A percentile compares a stretch with the other conserved stretches of the same genome.
Evolutionary conservation across 192 early-diverging fungal genomes (phyloP).

Genomic region (Mortierella alpina): DNA sequence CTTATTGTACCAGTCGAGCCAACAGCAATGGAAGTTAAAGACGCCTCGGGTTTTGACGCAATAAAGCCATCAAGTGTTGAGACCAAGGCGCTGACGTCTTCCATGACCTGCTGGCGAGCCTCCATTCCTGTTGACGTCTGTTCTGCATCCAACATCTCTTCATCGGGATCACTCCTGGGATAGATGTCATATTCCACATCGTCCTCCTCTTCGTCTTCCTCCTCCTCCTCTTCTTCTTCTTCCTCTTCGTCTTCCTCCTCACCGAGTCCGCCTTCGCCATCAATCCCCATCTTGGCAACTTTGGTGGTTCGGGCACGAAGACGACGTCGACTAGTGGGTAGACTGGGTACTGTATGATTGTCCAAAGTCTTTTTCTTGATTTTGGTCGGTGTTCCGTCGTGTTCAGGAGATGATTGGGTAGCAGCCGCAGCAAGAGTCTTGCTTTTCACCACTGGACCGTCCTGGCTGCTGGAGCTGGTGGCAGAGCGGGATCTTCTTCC

Average conservation of each 20-base stretch:
- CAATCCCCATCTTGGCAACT: slow-evolving; percentile 53
- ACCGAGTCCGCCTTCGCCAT: slow-evolving; percentile 17
- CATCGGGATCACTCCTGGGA: slow-evolving; percentile 14
- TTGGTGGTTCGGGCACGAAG: slow-evolving; percentile 46
- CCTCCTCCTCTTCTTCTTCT: slow-evolving; percentile 38
- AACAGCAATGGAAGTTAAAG: neutral
- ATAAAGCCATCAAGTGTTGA: slow-evolving; percentile 27
- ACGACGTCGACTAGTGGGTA: slow-evolving; percentile 42
- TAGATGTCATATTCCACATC: slow-evolving; percentile 31
- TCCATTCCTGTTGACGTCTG: slow-evolving; percentile 1
- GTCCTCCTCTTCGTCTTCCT: slow-evolving; percentile 38
- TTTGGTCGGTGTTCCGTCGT: slow-evolving; percentile 25
- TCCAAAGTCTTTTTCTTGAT: slow-evolving; percentile 34
- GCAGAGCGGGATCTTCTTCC: slow-evolving; percentile 45
- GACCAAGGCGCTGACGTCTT: slow-evolving; percentile 5
- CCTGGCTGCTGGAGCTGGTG: slow-evolving; percentile 49
- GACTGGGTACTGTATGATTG: slow-evolving; percentile 35
- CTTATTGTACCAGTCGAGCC: neutral
- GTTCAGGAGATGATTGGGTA: slow-evolving; percentile 20
- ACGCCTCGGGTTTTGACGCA: slow-evolving; percentile 43
- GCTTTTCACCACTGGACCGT: slow-evolving; percentile 24
- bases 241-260: slow-evolving; percentile 41
- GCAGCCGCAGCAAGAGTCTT: neutral
- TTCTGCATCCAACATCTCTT: slow-evolving; percentile 45
- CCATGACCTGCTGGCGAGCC: slow-evolving; percentile 2